A percentile compares a stretch with the other conserved stretches of the same genome.
These are phyloP conservation scores for Crithidia expoeki DNA, from an alignment of 208 protist genomes.

Conservation along the genomic window DNA sequence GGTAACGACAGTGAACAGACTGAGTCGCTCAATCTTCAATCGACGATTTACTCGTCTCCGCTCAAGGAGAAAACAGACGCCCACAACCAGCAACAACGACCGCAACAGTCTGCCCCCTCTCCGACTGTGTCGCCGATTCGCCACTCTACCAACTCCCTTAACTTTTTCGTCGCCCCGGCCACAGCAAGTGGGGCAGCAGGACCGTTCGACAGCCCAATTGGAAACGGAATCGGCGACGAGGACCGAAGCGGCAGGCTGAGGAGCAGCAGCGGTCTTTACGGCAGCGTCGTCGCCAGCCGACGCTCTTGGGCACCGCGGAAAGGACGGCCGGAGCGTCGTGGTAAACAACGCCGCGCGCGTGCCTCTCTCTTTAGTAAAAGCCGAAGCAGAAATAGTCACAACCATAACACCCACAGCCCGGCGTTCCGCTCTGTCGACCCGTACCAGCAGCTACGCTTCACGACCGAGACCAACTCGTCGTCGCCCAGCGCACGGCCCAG, in stretches of 20 bases:
- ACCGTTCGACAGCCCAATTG: not conserved
- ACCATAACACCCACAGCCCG: not conserved
- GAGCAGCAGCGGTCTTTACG: conserved; percentile 26
- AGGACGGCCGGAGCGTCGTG: conserved; percentile 2
- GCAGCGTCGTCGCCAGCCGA: conserved; percentile 22
- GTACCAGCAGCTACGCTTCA: conserved; percentile 5
- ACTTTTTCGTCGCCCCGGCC: conserved; percentile 20
- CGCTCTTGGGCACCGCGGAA: conserved; percentile 36
- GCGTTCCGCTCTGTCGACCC: not conserved
- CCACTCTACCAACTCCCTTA: conserved; percentile 29
- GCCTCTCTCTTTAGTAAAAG: conserved; percentile 4
- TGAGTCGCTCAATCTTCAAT: no score
- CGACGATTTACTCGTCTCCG: no score
- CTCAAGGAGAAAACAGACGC: no score
- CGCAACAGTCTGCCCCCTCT: not conserved
- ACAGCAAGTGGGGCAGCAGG: not conserved
- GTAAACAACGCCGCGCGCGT: not conserved
- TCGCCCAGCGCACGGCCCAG: conserved; percentile 8
- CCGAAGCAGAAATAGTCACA: conserved; percentile 3
- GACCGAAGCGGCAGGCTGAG: not conserved
- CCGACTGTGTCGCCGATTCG: conserved; percentile 16
- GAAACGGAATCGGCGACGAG: not conserved
- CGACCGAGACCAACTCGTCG: not conserved
- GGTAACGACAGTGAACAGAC: not conserved
- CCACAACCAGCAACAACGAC: not conserved